A percentile compares a stretch with the other conserved stretches of the same genome.
Evolutionary conservation across 1,139 yeast genomes (phyloP).

Genomic region (Candida tetrigidarum): DNA sequence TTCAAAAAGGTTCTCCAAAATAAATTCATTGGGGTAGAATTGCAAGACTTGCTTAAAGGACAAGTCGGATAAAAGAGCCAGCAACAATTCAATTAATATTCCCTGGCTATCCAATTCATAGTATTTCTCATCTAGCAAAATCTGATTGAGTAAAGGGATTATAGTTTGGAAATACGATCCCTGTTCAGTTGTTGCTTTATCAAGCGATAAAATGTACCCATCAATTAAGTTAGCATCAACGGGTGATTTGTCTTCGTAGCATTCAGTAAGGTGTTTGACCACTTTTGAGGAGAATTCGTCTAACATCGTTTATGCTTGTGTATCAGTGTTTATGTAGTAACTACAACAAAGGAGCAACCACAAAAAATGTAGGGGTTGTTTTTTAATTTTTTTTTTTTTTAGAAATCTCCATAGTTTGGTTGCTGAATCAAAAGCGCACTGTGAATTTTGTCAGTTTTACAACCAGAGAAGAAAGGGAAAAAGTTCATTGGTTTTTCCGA

Average conservation of each 20-base stretch:
- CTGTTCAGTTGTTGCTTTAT: conserved; percentile 7
- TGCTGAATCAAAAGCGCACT: too few species aligned
- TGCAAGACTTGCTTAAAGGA: conserved; percentile 23
- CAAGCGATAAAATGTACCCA: conserved; percentile 14
- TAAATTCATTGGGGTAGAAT: conserved; percentile 27
- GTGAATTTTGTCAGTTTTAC: too few species aligned
- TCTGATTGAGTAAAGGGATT: conserved; percentile 16
- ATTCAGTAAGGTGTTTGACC: conserved; percentile 9
- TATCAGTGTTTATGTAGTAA: too few species aligned
- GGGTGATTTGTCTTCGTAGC: conserved; percentile 11
- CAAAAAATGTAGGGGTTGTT: too few species aligned
- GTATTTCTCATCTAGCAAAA: conserved; percentile 19
- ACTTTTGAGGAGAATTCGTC: conserved; percentile 12
- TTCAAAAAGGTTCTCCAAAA: conserved; percentile 20
- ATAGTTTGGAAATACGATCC: conserved; percentile 7
- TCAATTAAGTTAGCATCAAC: conserved; percentile 17
- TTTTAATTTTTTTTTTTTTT: too few species aligned
- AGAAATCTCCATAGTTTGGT: too few species aligned
- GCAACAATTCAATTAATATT: conserved; percentile 25
- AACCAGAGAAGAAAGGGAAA: background rate
- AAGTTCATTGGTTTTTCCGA: background rate
- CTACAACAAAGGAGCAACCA: too few species aligned
- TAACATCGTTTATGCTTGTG: conserved; percentile 9
- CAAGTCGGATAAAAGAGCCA: conserved; percentile 23
- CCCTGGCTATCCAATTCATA: conserved; percentile 27